A percentile compares a stretch with the other conserved stretches of the same genome.
phyloP scores from a whole-genome alignment of 164 flowering plant genomes.

The grape (Vitis vinifera) region ASM3070453v1 NC_081819.1:23225501-23226000 shows the following conservation, averaged over 20 bases:
- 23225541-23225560: no score
- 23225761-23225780: constrained; percentile 46
- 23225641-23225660: not conserved
- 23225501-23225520: no score
- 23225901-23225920: not conserved
- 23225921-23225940: not conserved
- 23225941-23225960: not conserved
- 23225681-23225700: constrained; percentile 97
- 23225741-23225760: constrained; percentile 91
- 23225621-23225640: not conserved
- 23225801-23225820: not conserved
- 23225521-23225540: no score
- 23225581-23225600: not conserved
- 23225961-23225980: not conserved
- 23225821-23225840: not conserved
- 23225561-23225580: no score
- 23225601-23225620: not conserved
- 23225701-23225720: constrained; percentile 99
- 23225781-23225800: not conserved
- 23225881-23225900: not conserved
- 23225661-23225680: constrained; percentile 7
- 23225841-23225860: not conserved
- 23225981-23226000: constrained; percentile 88
- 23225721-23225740: constrained; percentile 66
- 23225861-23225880: not conserved